Conservation (phyloP, 768 basidiomycete species). For the Serendipita vermifera region DNA sequence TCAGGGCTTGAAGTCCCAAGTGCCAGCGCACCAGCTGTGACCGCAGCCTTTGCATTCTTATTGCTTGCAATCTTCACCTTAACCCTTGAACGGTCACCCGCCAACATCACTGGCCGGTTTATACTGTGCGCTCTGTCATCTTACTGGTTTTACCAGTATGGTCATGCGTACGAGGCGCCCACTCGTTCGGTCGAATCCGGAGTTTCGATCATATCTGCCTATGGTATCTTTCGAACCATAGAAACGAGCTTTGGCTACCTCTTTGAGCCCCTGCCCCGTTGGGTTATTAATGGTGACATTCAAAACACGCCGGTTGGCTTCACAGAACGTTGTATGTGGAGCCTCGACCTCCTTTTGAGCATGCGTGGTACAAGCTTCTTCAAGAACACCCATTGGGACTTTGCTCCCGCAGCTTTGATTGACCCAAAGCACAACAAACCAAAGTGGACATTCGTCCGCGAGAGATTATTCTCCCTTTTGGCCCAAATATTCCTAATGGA, state of each 20-base stretch:
- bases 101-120: not conserved
- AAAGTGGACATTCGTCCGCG: not conserved
- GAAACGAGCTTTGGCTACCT: not conserved
- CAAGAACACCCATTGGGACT: not conserved
- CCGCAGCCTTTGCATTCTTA: not conserved
- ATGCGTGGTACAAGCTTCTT: not conserved
- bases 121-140: not conserved
- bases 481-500: not conserved
- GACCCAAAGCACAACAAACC: not conserved
- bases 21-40: not conserved
- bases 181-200: not conserved
- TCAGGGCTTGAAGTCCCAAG: not conserved
- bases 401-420: not conserved
- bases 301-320: not conserved
- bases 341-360: slow-evolving; percentile 2
- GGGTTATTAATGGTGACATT: not conserved
- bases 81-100: not conserved
- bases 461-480: not conserved
- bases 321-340: not conserved
- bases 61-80: not conserved
- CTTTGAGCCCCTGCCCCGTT: not conserved
- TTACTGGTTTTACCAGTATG: not conserved
- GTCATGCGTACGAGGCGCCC: not conserved
- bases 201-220: not conserved
- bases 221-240: not conserved